Evolutionary conservation across 495 filamentous ascomycete species (phyloP).

Genomic region (Oidiodendron maius): DNA sequence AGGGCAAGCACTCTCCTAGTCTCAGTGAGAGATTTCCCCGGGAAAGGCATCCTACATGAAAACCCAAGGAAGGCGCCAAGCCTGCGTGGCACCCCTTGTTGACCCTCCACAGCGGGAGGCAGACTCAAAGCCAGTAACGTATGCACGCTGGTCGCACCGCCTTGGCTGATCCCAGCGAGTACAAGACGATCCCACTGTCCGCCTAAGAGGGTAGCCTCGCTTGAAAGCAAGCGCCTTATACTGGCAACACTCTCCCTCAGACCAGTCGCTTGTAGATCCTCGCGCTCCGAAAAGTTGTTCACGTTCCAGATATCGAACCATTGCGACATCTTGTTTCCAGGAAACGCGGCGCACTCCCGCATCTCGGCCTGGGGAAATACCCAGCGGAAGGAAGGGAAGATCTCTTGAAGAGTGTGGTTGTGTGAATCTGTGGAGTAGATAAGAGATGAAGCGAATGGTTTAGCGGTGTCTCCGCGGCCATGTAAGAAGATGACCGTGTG

Average conservation of each 20-base stretch:
- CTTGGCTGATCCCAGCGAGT: slow-evolving; percentile 45
- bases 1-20: neutral
- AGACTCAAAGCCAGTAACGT: slow-evolving; percentile 31
- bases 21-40: slow-evolving; percentile 3
- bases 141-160: slow-evolving; percentile 44
- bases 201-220: slow-evolving; percentile 25
- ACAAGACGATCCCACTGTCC: slow-evolving; percentile 28
- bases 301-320: slow-evolving; percentile 39
- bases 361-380: slow-evolving; percentile 41
- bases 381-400: slow-evolving; percentile 19
- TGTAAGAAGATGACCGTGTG: slow-evolving; percentile 49
- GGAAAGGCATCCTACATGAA: slow-evolving; percentile 50
- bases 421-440: slow-evolving; percentile 19
- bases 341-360: slow-evolving; percentile 32
- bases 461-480: slow-evolving; percentile 43
- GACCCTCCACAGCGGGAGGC: slow-evolving; percentile 31
- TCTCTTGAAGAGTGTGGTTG: neutral
- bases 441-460: slow-evolving; percentile 45
- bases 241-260: slow-evolving; percentile 22
- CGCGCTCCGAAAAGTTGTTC: slow-evolving; percentile 21
- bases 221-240: slow-evolving; percentile 17
- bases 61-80: slow-evolving; percentile 46
- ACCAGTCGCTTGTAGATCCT: slow-evolving; percentile 27
- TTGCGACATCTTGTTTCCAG: slow-evolving; percentile 27
- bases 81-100: slow-evolving; percentile 4